phyloP scores from a whole-genome alignment of 345 rosid genomes.

The Brassica cretica region DNA sequence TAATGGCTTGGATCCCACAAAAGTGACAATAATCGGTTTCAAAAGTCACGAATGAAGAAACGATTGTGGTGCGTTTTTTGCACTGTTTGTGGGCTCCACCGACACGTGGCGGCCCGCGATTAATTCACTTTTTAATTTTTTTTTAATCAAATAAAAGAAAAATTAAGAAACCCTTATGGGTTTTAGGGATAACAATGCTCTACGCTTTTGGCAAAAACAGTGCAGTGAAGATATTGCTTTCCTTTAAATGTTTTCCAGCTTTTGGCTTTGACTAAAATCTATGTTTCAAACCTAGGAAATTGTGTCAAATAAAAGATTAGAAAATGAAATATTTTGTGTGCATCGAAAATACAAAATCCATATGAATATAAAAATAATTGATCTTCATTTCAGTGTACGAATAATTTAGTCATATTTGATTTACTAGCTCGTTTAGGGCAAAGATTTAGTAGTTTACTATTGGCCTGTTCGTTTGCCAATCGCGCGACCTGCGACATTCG shows the following conservation, averaged over 20 bases:
- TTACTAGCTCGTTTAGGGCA: not conserved
- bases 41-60: too few relatives aligned
- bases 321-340: not conserved
- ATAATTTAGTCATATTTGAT: slow-evolving; percentile 4
- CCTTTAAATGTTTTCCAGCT: slow-evolving; percentile 6
- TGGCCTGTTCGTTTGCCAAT: too few relatives aligned
- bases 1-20: too few relatives aligned
- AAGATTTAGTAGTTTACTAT: not conserved
- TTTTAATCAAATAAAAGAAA: too few relatives aligned
- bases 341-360: not conserved
- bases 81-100: too few relatives aligned
- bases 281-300: not conserved
- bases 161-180: too few relatives aligned
- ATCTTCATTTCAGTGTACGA: not conserved
- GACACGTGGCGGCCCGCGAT: too few relatives aligned
- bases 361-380: not conserved
- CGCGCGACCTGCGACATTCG: too few relatives aligned
- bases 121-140: too few relatives aligned
- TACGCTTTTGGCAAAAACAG: slow-evolving; percentile 31
- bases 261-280: slow-evolving; percentile 12
- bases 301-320: not conserved
- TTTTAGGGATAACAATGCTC: too few relatives aligned
- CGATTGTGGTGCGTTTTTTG: too few relatives aligned
- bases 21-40: too few relatives aligned
- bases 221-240: slow-evolving; percentile 29